phyloP scores from a whole-genome alignment of 352 stramenopile species.

The Pythium sukuiense region DNA sequence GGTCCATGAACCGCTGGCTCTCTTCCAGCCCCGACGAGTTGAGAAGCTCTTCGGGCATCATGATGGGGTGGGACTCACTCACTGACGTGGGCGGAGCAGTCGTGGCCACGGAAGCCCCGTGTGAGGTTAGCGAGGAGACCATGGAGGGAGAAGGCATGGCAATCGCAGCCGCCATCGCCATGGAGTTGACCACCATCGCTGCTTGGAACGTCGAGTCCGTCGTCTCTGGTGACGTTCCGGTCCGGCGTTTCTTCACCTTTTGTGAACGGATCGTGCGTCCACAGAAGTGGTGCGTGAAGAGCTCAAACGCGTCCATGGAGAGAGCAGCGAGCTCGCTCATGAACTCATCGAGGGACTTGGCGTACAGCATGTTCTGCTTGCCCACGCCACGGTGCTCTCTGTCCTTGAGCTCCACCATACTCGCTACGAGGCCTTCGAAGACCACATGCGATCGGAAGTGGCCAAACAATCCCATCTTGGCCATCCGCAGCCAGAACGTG shows the following conservation, averaged over 20 bases:
- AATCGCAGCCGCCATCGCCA: slow-evolving; percentile 2
- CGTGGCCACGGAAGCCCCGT: background rate
- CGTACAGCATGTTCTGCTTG: slow-evolving; percentile 88
- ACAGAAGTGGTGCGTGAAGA: slow-evolving; percentile 77
- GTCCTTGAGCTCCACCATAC: slow-evolving; percentile 84
- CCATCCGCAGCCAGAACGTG: slow-evolving; percentile 70
- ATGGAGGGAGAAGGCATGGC: background rate
- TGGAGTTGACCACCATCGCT: background rate
- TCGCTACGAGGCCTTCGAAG: slow-evolving; percentile 75
- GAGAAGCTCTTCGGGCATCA: slow-evolving; percentile 50
- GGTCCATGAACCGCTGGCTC: slow-evolving; percentile 78
- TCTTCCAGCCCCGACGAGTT: slow-evolving; percentile 51
- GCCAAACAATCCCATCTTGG: slow-evolving; percentile 72
- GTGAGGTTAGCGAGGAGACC: background rate
- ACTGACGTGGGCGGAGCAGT: background rate
- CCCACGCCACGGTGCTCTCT: slow-evolving; percentile 76
- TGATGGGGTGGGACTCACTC: slow-evolving; percentile 25
- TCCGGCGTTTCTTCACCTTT: slow-evolving; percentile 64
- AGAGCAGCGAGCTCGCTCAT: slow-evolving; percentile 61
- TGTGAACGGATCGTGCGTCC: slow-evolving; percentile 70
- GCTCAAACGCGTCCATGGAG: slow-evolving; percentile 72
- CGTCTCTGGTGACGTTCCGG: slow-evolving; percentile 6
- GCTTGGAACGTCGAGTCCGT: slow-evolving; percentile 9
- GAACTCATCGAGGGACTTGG: slow-evolving; percentile 67
- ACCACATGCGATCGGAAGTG: slow-evolving; percentile 69